Base-by-base conservation (phyloP, 2,329 filamentous ascomycete species). In the Chrysosporium queenslandicum region DNA sequence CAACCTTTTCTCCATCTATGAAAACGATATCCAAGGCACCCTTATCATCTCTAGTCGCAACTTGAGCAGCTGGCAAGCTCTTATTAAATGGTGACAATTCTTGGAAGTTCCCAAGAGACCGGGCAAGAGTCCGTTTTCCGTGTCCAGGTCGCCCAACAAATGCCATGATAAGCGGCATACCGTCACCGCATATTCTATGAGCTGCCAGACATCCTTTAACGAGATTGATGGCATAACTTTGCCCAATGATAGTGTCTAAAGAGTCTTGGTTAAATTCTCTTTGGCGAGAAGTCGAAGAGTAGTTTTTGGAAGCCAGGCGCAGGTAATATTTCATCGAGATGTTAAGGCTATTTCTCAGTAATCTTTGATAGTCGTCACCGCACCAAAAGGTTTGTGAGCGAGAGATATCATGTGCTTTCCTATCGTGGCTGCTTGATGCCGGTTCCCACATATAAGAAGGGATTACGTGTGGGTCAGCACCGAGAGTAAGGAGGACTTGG, bases 101-200 rank as follows among this genome's bases (percentile, higher is more conserved):
- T 20, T 47, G 43, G 37, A 48, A 47, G 4, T 43, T 46, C 8
- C 55, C 56, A 2, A 58, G 39, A 11, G 32, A 11, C 18, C 49
- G 41, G 29, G 56, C 56, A 3, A 58, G 41, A 9, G 50, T 40
- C 3, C 47, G 25, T 48, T 58, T 56, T 27, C 56, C 56, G 46
- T 56, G 53, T 9, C 53, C 53, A 3, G 53, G 34, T 6, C 43
- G 50, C 12, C 56, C 56, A n/a, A 49, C 39, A 40, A 58, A 58
- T 29, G 53, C 50, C 37, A 58, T 42, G 27, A 58, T 21, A 30
- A 55, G 25, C 7, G 55, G 46, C 9, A 37, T 6, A 25, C 50
- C 27, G 8, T 4, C 30, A 30, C 37, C 46, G 18, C 41, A 42
- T 12, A 55, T 12, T 12, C 53, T 39, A 30, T 57, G 48, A n/a